These are phyloP conservation scores for Vicia faba DNA, from an alignment of 306 rosid species.

Conservation along the genomic window DNA sequence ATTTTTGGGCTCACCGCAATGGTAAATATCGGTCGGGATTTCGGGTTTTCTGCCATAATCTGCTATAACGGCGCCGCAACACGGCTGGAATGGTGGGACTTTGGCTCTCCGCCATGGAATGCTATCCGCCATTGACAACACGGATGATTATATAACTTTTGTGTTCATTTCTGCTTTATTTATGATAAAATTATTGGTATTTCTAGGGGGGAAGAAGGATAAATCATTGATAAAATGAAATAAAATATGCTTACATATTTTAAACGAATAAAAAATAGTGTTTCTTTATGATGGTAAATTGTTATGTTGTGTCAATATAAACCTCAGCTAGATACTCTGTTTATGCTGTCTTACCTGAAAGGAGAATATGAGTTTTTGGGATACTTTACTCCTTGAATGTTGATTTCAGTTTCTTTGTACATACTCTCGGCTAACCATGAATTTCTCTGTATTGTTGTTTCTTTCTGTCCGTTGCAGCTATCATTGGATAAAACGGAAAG, in stretches of 20 bases:
- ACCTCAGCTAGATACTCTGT: slow-evolving; percentile 8
- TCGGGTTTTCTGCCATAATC: no score
- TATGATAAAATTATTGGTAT: slow-evolving; percentile 12
- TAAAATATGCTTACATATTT: neutral
- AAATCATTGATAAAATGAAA: neutral
- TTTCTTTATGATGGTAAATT: slow-evolving; percentile 17
- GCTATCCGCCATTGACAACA: no score
- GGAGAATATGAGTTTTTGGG: slow-evolving; percentile 4
- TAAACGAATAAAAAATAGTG: slow-evolving; percentile 7
- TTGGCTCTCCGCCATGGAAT: no score
- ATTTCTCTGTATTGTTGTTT: slow-evolving; percentile 24
- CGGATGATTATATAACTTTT: neutral
- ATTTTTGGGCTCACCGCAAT: no score
- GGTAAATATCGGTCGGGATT: no score
- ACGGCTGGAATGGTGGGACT: no score
- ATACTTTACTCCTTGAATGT: slow-evolving; percentile 2
- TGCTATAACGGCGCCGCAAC: no score
- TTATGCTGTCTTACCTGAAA: neutral
- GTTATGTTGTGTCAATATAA: slow-evolving; percentile 5
- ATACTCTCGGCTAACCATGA: neutral
- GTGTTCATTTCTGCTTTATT: neutral
- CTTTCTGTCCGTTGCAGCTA: slow-evolving; percentile 59
- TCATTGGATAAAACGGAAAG: slow-evolving; percentile 94
- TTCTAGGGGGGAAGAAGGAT: neutral
- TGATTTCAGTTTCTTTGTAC: slow-evolving; percentile 19